phyloP scores from a whole-genome alignment of 352 stramenopile species.

The Blastocystis sp. region DNA sequence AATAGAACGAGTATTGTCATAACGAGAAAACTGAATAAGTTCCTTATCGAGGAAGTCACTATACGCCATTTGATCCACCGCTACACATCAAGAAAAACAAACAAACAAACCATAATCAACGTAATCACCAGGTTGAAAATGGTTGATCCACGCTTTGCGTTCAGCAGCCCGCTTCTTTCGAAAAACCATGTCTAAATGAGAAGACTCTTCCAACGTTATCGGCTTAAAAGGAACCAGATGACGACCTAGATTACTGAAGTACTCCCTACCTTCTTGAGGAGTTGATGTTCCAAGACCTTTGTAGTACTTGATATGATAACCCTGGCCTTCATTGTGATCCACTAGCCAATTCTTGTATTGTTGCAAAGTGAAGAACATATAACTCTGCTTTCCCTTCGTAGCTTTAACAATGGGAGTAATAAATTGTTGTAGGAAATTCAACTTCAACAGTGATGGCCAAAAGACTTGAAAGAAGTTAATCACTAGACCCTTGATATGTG shows the following conservation, averaged over 20 bases:
- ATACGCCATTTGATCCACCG: slow-evolving; percentile 81
- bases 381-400: slow-evolving; percentile 74
- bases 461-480: slow-evolving; percentile 98
- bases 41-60: slow-evolving; percentile 96
- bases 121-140: slow-evolving; percentile 76
- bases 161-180: slow-evolving; percentile 89
- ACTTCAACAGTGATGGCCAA: slow-evolving; percentile 87
- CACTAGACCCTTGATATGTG: slow-evolving; percentile 95
- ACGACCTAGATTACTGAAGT: slow-evolving; percentile 86
- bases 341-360: slow-evolving; percentile 88
- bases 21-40: slow-evolving; percentile 93
- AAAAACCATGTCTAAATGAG: slow-evolving; percentile 92
- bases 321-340: slow-evolving; percentile 76
- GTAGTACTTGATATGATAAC: slow-evolving; percentile 97
- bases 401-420: slow-evolving; percentile 95
- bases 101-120: slow-evolving; percentile 76
- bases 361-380: slow-evolving; percentile 91
- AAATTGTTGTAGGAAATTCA: slow-evolving; percentile 85
- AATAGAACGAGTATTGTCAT: slow-evolving; percentile 91
- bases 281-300: slow-evolving; percentile 98
- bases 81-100: slow-evolving; percentile 22
- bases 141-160: slow-evolving; percentile 87
- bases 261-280: slow-evolving; percentile 87
- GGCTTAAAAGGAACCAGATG: slow-evolving; percentile 83
- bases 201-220: slow-evolving; percentile 65